Evolutionary conservation across 164 flowering plant species (phyloP), one percentile per base, ranked within the genome.

Genomic region (Umbellularia californica): DNA sequence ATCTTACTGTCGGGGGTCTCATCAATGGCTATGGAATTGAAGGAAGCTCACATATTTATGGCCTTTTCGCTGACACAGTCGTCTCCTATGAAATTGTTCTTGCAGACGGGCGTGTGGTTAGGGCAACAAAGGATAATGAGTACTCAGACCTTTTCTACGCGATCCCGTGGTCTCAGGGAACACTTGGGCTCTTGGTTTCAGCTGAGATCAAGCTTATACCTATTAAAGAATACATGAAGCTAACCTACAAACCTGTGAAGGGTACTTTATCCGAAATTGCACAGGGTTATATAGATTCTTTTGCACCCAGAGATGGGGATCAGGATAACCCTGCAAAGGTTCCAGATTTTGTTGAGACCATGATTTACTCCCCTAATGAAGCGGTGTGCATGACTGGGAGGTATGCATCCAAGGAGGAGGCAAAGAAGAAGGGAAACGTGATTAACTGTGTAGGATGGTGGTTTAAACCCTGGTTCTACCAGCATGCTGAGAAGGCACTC

Each of bases 11-110:
- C 78, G 99, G 98, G 66, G 99, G 98, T 52, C 97, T 96, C 74
- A 94, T 94, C 78, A 96, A 96, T 80, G 99, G 99, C n/a, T 94
- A 96, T 77, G 99, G 99, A 6, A 96, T 96, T 75, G 99, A 94
- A 83, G 99, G 99, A 76, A 96, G 98, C 85, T 94, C 99, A 65
- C 99, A 96, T 77, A 35, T 93, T 5, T 93, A 92, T 81, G 99
- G 99, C 28, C 85, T 96, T 70, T 96, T 96, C 81, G 85, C 99
- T 30, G 99, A 96, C 71, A 96, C 99, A 25, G 99, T 94, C 75
- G 98, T 93, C 75, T 93, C 99, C 58, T 92, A 91, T 82, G 99
- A 96, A 78, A 88, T 96, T 77, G 88, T 96, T 72, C 84, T 96
- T 73, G 94, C 97, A 0, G 92, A 90, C 83, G 99, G 99, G 58